Conservation (phyloP, 2,329 filamentous ascomycete species). For the Chaetothyriales sp. region DNA sequence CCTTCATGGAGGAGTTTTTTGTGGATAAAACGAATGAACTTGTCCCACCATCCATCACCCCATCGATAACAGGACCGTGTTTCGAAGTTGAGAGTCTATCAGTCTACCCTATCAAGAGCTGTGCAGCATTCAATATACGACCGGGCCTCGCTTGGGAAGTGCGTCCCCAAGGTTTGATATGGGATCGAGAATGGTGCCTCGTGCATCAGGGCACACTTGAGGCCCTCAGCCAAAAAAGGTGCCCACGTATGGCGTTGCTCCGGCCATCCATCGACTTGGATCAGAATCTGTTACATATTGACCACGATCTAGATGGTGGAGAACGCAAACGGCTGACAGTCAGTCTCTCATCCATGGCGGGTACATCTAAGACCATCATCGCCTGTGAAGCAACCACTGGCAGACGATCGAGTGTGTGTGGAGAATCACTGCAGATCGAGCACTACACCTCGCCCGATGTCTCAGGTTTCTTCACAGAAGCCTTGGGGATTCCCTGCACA, state of each 20-base stretch:
- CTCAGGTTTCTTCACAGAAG: constrained; percentile 60
- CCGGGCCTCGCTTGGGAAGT: constrained; percentile 55
- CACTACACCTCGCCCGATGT: constrained; percentile 53
- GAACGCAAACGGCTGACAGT: constrained; percentile 23
- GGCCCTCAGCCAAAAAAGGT: constrained; percentile 74
- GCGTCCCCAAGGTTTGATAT: constrained; percentile 65
- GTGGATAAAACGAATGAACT: constrained; percentile 19
- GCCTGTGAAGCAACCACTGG: constrained; percentile 21
- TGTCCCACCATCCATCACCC: constrained; percentile 2
- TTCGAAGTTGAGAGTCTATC: constrained; percentile 49
- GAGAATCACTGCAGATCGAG: constrained; percentile 57
- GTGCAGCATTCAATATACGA: constrained; percentile 62
- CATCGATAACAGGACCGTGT: background rate
- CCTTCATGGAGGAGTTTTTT: constrained; percentile 59
- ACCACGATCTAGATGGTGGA: constrained; percentile 24
- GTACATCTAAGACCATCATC: constrained; percentile 23
- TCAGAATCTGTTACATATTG: constrained; percentile 48
- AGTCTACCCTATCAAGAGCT: constrained; percentile 91
- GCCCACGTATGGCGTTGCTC: constrained; percentile 76
- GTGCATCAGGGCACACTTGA: constrained; percentile 73
- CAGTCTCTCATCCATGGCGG: constrained; percentile 42
- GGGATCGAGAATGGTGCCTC: constrained; percentile 95
- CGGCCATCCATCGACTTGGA: constrained; percentile 59
- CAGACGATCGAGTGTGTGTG: constrained; percentile 58
- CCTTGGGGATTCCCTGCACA: constrained; percentile 63